A percentile compares a stretch with the other conserved stretches of the same genome.
Conservation (phyloP, 805 yeast species). For the Zygoascus ofunaensis region DNA sequence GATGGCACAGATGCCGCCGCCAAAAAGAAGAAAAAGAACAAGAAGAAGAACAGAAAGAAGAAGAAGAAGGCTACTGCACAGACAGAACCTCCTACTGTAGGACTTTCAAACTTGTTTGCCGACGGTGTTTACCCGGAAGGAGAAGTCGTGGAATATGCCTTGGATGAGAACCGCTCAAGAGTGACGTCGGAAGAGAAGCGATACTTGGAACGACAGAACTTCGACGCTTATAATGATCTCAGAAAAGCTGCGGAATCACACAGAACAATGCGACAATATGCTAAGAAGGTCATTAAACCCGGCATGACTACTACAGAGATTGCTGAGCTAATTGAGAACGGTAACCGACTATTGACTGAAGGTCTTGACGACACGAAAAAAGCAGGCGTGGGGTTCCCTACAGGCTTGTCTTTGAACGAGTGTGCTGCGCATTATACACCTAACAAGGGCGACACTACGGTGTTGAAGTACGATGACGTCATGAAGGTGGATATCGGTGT, state of each 20-base stretch:
- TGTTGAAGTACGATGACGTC: constrained; percentile 77
- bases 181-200: constrained; percentile 82
- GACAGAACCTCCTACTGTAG: constrained; percentile 43
- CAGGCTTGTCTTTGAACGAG: constrained; percentile 89
- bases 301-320: constrained; percentile 89
- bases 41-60: constrained; percentile 41
- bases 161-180: constrained; percentile 59
- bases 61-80: constrained; percentile 38
- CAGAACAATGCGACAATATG: constrained; percentile 77
- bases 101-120: constrained; percentile 60
- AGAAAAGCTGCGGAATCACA: constrained; percentile 96
- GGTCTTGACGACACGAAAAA: constrained; percentile 46
- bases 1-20: constrained; percentile 21
- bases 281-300: constrained; percentile 66
- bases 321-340: constrained; percentile 81
- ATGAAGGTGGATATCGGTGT: constrained; percentile 97
- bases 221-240: constrained; percentile 70
- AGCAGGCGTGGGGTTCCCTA: constrained; percentile 96
- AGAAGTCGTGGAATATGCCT: constrained; percentile 71
- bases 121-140: constrained; percentile 78
- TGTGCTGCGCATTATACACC: constrained; percentile 98
- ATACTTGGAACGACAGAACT: constrained; percentile 55
- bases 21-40: constrained; percentile 46
- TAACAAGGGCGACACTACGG: constrained; percentile 83
- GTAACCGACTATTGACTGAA: constrained; percentile 64